These are phyloP conservation scores for Plasmopara viticola DNA, from an alignment of 352 stramenopile species.

Conservation along the genomic window DNA sequence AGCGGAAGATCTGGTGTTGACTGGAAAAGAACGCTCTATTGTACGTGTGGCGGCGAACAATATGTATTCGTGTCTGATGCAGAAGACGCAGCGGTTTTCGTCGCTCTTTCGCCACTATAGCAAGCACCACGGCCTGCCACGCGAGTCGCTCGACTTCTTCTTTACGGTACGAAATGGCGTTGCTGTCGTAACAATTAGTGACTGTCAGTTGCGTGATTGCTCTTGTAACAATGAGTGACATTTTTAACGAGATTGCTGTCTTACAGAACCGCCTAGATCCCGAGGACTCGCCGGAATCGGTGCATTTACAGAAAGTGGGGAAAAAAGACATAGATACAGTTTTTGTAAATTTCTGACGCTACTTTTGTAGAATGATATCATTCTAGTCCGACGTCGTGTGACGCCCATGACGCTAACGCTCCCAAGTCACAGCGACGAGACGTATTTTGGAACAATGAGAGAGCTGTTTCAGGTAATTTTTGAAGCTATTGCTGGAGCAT, in stretches of 20 bases:
- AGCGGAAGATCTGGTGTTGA: conserved; percentile 68
- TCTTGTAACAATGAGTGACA: background rate
- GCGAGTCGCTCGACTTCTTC: conserved; percentile 97
- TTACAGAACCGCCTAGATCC: conserved; percentile 65
- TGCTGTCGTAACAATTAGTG: background rate
- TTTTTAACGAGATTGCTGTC: background rate
- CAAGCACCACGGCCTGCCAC: conserved; percentile 96
- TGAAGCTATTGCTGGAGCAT: background rate
- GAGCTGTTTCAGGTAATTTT: conserved; percentile 51
- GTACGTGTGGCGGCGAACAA: conserved; percentile 81
- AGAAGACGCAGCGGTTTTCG: conserved; percentile 97
- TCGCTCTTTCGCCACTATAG: conserved; percentile 98
- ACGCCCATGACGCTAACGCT: conserved; percentile 29
- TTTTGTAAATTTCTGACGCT: conserved; percentile 6
- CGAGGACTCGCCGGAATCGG: conserved; percentile 78
- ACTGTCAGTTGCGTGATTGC: background rate
- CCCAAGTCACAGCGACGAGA: conserved; percentile 56
- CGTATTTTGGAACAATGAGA: conserved; percentile 72
- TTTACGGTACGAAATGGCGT: conserved; percentile 71
- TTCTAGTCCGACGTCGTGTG: conserved; percentile 62
- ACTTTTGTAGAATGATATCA: conserved; percentile 71
- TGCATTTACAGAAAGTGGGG: conserved; percentile 73
- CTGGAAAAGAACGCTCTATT: conserved; percentile 75
- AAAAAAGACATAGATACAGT: background rate
- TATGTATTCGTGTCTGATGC: conserved; percentile 95